A percentile compares a stretch with the other conserved stretches of the same genome.
These are phyloP conservation scores for Nephromyces sp. DNA, from an alignment of 169 alveolate species.

Conservation along the genomic window DNA sequence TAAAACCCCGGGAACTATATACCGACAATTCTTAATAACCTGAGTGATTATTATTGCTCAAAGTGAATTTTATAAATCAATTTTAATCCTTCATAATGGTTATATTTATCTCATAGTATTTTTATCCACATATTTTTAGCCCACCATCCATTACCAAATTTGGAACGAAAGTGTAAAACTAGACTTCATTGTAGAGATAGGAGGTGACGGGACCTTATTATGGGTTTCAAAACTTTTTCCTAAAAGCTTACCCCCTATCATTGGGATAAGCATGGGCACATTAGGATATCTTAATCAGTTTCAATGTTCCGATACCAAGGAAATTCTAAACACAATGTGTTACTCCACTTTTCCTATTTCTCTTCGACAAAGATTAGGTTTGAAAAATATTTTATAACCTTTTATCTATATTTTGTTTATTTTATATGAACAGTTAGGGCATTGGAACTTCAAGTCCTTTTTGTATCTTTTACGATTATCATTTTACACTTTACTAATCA, in stretches of 20 bases:
- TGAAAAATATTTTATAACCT: too few species aligned
- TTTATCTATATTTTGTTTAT: too few species aligned
- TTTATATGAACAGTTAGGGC: too few species aligned
- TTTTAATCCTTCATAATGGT: neutral
- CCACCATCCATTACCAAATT: neutral
- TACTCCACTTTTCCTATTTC: constrained; percentile 13
- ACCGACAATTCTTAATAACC: too few species aligned
- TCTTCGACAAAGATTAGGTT: neutral
- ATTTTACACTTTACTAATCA: too few species aligned
- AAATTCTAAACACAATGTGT: constrained; percentile 8
- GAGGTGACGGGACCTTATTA: constrained; percentile 90
- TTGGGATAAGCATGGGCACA: constrained; percentile 67
- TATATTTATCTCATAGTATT: neutral
- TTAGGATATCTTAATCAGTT: constrained; percentile 65
- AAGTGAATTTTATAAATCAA: neutral
- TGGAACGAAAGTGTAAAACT: constrained; percentile 11
- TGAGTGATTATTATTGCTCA: too few species aligned
- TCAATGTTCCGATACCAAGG: constrained; percentile 35
- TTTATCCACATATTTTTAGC: neutral
- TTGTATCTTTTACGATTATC: too few species aligned
- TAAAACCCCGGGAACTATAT: too few species aligned
- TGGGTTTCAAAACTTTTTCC: constrained; percentile 72
- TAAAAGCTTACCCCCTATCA: constrained; percentile 58
- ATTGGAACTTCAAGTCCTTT: too few species aligned
- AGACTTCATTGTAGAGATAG: constrained; percentile 73